phyloP scores from a whole-genome alignment of 352 stramenopile species.

The Globisporangium lucens region DNA sequence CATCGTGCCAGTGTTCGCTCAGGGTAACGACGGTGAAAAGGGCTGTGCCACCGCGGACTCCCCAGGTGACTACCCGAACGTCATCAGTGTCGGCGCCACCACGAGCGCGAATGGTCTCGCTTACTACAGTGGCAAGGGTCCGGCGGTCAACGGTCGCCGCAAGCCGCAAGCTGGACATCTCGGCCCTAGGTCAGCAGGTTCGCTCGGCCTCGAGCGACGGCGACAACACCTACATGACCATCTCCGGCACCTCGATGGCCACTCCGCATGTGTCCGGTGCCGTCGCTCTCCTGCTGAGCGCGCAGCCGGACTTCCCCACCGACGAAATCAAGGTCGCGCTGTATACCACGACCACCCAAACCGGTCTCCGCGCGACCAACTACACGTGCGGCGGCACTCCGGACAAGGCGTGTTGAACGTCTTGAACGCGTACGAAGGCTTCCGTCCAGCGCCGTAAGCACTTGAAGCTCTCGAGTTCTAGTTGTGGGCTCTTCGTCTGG shows the following conservation, averaged over 20 bases:
- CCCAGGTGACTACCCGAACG: slow-evolving; percentile 24
- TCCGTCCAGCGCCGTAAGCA: slow-evolving; percentile 3
- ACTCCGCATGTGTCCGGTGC: slow-evolving; percentile 24
- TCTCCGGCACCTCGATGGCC: slow-evolving; percentile 16
- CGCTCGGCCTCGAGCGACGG: slow-evolving; percentile 4
- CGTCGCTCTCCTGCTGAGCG: slow-evolving; percentile 24
- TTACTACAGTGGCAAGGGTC: slow-evolving; percentile 19
- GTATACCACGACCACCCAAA: slow-evolving; percentile 10
- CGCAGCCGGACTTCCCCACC: slow-evolving; percentile 17
- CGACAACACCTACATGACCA: not conserved
- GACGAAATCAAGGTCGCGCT: slow-evolving; percentile 19
- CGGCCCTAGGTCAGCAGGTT: slow-evolving; percentile 20
- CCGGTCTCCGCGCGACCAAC: too few relatives aligned
- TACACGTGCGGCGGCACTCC: not conserved
- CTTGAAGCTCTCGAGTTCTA: too few relatives aligned
- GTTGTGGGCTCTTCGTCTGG: too few relatives aligned
- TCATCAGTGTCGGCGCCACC: slow-evolving; percentile 28
- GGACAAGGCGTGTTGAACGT: slow-evolving; percentile 23
- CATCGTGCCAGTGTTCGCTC: too few relatives aligned
- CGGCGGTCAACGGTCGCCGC: slow-evolving; percentile 6
- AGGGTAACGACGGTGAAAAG: too few relatives aligned
- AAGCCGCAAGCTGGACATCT: slow-evolving; percentile 31
- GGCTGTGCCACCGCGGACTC: slow-evolving; percentile 18
- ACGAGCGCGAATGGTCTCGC: slow-evolving; percentile 13
- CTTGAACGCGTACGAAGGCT: slow-evolving; percentile 19